phyloP scores from a whole-genome alignment of 139 green algal genomes.

The Coccomyxa sp. region DNA sequence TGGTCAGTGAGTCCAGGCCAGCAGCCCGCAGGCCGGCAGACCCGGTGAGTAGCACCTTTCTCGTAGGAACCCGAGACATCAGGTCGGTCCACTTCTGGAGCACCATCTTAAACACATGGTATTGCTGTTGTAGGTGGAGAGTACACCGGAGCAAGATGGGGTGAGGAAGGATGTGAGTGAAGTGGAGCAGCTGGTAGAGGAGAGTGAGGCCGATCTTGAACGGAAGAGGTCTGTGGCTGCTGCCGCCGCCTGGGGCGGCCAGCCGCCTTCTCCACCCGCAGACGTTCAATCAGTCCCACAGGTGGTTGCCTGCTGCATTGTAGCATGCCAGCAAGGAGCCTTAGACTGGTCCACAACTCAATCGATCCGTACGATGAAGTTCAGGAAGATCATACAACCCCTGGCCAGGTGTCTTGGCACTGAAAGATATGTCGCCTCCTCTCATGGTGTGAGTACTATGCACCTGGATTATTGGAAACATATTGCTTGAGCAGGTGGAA shows the following conservation, averaged over 20 bases:
- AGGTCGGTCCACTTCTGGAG: background rate
- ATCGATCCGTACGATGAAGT: background rate
- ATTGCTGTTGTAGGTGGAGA: background rate
- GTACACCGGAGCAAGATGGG: no score
- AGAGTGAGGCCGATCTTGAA: conserved; percentile 76
- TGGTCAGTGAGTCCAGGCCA: background rate
- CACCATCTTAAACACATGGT: background rate
- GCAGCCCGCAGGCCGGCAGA: no score
- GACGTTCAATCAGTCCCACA: conserved; percentile 3
- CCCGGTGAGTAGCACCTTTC: no score
- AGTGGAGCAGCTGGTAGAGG: background rate
- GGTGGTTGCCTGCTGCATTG: background rate
- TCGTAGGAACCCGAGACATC: background rate
- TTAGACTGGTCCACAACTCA: conserved; percentile 48
- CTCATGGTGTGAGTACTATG: no score
- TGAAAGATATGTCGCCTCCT: background rate
- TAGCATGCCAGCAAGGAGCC: conserved; percentile 8
- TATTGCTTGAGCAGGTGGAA: no score
- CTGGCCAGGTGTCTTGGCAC: no score
- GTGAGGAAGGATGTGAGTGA: no score
- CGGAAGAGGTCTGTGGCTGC: conserved; percentile 67
- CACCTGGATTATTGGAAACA: no score
- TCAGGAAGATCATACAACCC: background rate
- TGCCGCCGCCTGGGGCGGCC: conserved; percentile 67
- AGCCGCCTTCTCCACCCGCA: no score